Base-by-base conservation (phyloP, 208 protist genomes). In the Trypanosoma mega region DNA sequence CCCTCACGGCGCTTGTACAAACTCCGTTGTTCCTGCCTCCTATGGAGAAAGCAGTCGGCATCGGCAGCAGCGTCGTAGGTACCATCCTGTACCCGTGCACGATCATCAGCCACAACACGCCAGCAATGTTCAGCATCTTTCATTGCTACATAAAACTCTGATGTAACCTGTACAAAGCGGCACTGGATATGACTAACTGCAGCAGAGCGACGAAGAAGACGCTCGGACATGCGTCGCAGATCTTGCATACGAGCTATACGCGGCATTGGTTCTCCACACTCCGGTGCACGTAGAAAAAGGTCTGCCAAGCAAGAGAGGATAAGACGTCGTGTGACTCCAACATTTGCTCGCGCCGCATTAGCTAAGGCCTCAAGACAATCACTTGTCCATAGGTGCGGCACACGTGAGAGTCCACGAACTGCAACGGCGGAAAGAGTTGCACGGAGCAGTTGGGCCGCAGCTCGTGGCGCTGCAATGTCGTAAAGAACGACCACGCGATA, bases 401-500 rank as follows among this genome's bases (percentile, higher is more conserved):
- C 51, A 23, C 39, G 18, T 18, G 52, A 46, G 12, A 37, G 4
- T 5, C 49, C 62, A 36, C 14, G 41, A 30, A 64, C 36, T 39
- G 87, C 73, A 23, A 76, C 62, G 9, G 71, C 54, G 47, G 75
- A 72, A 21, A 93, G 53, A 12, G 72, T 74, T 18, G 55, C 49
- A 44, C 77, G 78, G 36, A 96, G 68, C 31, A 90, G 47, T 7
- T 71, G 67, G 48, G 85, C 78, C 8, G 87, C 87, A n/a, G 58
- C 73, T 11, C 84, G 71, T 62, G 88, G 80, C 11, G 68, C 64
- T 9, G 72, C 68, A 50, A 63, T 74, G 48, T 90, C 76, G 67
- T 81, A 87, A 30, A 96, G 73, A 30, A 93, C 73, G 26, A 70
- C 49, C 31, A 94, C 46, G 33, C 82, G 83, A 71, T 91, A 92